phyloP scores from a whole-genome alignment of 768 basidiomycete genomes.

The Porpolomopsis calyptriformis region DNA sequence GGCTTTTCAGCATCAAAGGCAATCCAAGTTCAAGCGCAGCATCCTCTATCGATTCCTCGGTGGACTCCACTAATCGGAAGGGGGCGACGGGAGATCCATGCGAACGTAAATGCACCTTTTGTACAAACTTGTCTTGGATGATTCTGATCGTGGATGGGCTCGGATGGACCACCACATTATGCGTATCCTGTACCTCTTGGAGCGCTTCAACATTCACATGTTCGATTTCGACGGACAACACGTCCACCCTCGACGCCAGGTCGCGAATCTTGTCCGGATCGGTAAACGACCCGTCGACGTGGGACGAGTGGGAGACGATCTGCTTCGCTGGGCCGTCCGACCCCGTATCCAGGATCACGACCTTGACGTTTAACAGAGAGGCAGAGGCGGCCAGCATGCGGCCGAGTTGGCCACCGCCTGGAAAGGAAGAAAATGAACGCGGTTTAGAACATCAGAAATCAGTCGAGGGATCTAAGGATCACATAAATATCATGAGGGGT shows the following conservation, averaged over 20 bases:
- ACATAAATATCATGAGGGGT: slow-evolving; percentile 3
- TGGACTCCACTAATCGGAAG: slow-evolving; percentile 50
- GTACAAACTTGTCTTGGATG: slow-evolving; percentile 78
- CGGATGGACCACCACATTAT: slow-evolving; percentile 53
- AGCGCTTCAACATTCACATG: slow-evolving; percentile 80
- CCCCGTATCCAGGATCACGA: slow-evolving; percentile 80
- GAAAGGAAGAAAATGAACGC: slow-evolving; percentile 12
- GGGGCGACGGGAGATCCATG: slow-evolving; percentile 43
- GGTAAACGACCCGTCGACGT: slow-evolving; percentile 85
- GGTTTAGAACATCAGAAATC: slow-evolving; percentile 6
- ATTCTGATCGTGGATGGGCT: slow-evolving; percentile 69
- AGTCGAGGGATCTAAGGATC: slow-evolving; percentile 2
- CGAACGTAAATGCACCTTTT: slow-evolving; percentile 73
- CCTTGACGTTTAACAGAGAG: slow-evolving; percentile 71
- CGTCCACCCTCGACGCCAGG: slow-evolving; percentile 70
- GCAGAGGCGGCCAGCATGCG: slow-evolving; percentile 93
- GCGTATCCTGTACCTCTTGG: slow-evolving; percentile 40
- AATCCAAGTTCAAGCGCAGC: slow-evolving; percentile 57
- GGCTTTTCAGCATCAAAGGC: slow-evolving; percentile 91
- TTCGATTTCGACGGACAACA: slow-evolving; percentile 94
- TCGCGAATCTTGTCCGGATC: slow-evolving; percentile 69
- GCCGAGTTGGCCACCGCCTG: slow-evolving; percentile 94
- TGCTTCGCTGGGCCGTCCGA: slow-evolving; percentile 84
- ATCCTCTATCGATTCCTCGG: slow-evolving; percentile 37
- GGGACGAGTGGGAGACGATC: slow-evolving; percentile 45